Conservation (phyloP, 1,284 basidiomycete species). For the Austroboletus niveus region DNA sequence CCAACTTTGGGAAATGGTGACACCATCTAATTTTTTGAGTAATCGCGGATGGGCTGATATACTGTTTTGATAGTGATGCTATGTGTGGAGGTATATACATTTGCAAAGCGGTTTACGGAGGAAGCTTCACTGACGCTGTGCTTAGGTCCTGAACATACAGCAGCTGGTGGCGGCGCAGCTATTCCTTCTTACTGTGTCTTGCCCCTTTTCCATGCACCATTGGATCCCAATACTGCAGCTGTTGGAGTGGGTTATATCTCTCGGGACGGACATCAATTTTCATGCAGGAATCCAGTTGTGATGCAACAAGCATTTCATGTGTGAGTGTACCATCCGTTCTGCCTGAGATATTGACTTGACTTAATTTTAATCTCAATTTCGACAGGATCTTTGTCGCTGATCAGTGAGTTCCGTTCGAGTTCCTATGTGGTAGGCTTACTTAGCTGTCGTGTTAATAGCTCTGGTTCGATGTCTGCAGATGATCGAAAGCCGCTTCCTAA, state of each 20-base stretch:
- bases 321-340: constrained; percentile 10
- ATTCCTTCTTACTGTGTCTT: constrained; percentile 56
- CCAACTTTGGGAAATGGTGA: constrained; percentile 54
- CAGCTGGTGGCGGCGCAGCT: constrained; percentile 36
- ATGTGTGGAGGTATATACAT: constrained; percentile 40
- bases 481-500: constrained; percentile 47
- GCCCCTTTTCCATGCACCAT: constrained; percentile 52
- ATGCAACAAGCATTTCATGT: constrained; percentile 37
- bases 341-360: not conserved
- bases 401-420: constrained; percentile 7
- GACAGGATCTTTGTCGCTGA: constrained; percentile 30
- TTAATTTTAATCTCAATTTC: not conserved
- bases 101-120: not conserved
- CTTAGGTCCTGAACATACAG: constrained; percentile 47
- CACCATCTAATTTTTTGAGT: not conserved
- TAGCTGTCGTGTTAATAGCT: constrained; percentile 35
- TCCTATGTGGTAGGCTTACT: not conserved
- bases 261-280: constrained; percentile 45
- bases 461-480: constrained; percentile 45
- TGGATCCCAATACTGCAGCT: constrained; percentile 26
- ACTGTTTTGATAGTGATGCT: constrained; percentile 40
- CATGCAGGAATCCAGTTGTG: constrained; percentile 53
- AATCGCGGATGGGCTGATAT: not conserved
- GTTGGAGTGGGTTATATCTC: constrained; percentile 50
- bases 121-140: not conserved